Evolutionary conservation across 2,329 filamentous ascomycete species (phyloP), one percentile per base, ranked within the genome.

Genomic region (Trichophyton benhamiae): DNA sequence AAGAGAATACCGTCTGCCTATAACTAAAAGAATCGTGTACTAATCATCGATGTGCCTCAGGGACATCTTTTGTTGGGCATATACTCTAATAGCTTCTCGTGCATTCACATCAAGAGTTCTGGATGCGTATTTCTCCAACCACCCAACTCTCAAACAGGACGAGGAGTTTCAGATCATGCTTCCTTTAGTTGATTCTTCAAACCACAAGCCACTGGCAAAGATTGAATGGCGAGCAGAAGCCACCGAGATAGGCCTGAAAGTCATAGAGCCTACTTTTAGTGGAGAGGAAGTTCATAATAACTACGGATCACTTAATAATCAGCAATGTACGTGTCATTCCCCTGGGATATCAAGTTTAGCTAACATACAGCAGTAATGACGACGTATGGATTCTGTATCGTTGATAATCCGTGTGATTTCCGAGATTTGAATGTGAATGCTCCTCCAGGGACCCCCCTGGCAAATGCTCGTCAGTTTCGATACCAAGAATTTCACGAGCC

Each of bases 281-380:
- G 83, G 84, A 0, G 71, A 82, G 33, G 77, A 81, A 65, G 73
- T 81, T 25, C 85, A 79, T 67, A 88, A 89, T 75, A 89, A 88
- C 70, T 91, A 91, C 68, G 87, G 87, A 33, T 74, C 77, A n/a
- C 88, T 89, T 72, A 88, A 86, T 5, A 91, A 90, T 67, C 86
- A 85, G 62, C 86, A 89, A 73, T 75, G 77, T 75, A 63, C 55
- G 73, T 64, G 11, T 13, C 8, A 15, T 5, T 11, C 30, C 17
- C 59, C 17, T 49, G 11, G 1, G 27, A 57, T 27, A 38, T 57
- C 13, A 63, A 49, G 2, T 27, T 42, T 11, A 36, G n/a, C 48
- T 60, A 33, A 60, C 38, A 30, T 38, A n/a, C 3, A 33, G 5
- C 49, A 76, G 74, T 76, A 61, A 72, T 78, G 68, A 72, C 77